Percentiles rank a stretch among this genome's conserved stretches.
Conservation (phyloP, 1,139 yeast genomes). For the Suhomyces taliae region DNA sequence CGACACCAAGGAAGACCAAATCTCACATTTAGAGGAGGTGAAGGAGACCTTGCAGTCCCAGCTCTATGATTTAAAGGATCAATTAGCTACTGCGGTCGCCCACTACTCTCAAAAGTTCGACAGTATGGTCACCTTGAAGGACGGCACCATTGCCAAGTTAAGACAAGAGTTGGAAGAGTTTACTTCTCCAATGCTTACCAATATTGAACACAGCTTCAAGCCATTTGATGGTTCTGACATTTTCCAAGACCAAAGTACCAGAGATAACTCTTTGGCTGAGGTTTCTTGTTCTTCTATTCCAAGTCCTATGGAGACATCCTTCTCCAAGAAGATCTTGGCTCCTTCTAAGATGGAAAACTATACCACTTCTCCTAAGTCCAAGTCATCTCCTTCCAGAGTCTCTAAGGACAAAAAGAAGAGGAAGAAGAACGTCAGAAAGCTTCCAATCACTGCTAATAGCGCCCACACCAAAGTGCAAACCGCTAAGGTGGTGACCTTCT, state of each 20-base stretch:
- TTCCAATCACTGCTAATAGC: background rate
- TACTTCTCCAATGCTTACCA: constrained; percentile 9
- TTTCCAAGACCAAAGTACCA: constrained; percentile 11
- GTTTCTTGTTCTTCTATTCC: constrained; percentile 7
- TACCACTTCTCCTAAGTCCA: background rate
- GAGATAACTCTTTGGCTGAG: constrained; percentile 8
- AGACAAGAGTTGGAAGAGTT: constrained; percentile 11
- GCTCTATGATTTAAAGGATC: constrained; percentile 16
- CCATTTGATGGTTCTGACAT: constrained; percentile 12
- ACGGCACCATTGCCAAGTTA: constrained; percentile 8
- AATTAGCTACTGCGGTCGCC: constrained; percentile 10
- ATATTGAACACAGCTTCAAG: constrained; percentile 6
- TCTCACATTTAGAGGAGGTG: constrained; percentile 5
- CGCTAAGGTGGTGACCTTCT: background rate
- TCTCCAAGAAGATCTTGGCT: constrained; percentile 10
- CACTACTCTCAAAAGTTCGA: constrained; percentile 12
- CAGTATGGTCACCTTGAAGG: constrained; percentile 7
- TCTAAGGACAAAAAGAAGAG: constrained; percentile 19
- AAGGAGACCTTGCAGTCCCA: constrained; percentile 6
- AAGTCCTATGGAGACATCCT: constrained; percentile 3
- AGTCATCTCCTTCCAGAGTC: constrained; percentile 7
- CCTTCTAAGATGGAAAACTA: constrained; percentile 17
- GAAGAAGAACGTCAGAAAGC: constrained; percentile 3
- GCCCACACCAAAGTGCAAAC: background rate
- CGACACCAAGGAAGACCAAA: constrained; percentile 7